Conservation (phyloP, 306 rosid genomes). For the Abrus pulchellus region DNA sequence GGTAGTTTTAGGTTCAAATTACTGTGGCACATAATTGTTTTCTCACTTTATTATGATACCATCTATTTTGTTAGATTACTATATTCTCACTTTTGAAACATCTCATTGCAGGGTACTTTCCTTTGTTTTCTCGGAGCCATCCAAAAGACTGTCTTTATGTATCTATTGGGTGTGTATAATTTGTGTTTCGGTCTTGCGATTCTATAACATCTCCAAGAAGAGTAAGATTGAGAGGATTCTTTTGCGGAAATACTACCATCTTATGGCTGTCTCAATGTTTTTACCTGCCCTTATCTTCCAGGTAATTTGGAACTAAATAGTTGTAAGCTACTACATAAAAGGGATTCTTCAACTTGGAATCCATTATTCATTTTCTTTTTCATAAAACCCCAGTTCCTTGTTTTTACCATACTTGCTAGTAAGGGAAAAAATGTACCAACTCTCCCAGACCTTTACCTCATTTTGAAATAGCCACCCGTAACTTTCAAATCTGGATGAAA, state of each 20-base stretch:
- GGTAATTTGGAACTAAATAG: constrained; percentile 62
- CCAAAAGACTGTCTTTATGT: constrained; percentile 79
- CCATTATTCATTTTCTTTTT: constrained; percentile 26
- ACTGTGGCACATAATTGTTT: neutral
- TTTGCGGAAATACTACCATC: constrained; percentile 92
- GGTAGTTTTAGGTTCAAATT: constrained; percentile 19
- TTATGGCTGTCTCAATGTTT: constrained; percentile 96
- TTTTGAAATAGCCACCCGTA: constrained; percentile 22
- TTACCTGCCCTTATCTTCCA: constrained; percentile 94
- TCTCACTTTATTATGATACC: constrained; percentile 33
- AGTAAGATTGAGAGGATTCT: constrained; percentile 97
- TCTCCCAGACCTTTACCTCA: constrained; percentile 31
- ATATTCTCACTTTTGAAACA: constrained; percentile 34
- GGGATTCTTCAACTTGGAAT: constrained; percentile 26
- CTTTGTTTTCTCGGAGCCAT: constrained; percentile 86
- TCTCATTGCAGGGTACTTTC: constrained; percentile 82
- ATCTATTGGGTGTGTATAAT: constrained; percentile 80
- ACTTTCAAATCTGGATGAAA: constrained; percentile 30
- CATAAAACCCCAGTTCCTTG: neutral
- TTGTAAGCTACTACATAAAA: constrained; percentile 22
- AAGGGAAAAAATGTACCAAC: neutral
- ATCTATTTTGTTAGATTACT: constrained; percentile 35
- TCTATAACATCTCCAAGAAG: constrained; percentile 90
- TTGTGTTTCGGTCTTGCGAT: constrained; percentile 72
- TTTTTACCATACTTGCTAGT: constrained; percentile 2